phyloP scores from a whole-genome alignment of 768 basidiomycete species.

The Cubamyces lactineus region DNA sequence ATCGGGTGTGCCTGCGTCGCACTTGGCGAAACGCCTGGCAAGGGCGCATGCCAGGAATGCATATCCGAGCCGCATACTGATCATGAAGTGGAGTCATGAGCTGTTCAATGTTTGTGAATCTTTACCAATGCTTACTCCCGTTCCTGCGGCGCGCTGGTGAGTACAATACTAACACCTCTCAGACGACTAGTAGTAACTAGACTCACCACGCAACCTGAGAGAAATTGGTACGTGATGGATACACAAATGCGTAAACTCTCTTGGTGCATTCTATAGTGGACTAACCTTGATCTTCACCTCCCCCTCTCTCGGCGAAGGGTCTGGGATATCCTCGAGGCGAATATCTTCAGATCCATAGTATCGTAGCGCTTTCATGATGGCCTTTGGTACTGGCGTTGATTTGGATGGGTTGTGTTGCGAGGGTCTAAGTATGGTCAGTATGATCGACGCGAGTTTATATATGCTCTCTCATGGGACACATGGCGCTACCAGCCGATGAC shows the following conservation, averaged over 20 bases:
- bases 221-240: neutral
- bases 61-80: slow-evolving; percentile 53
- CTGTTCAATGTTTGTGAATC: neutral
- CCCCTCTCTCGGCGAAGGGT: slow-evolving; percentile 40
- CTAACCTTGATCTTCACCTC: slow-evolving; percentile 51
- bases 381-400: no score
- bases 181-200: no score
- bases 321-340: slow-evolving; percentile 46
- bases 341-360: slow-evolving; percentile 50
- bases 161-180: neutral
- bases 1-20: slow-evolving; percentile 38
- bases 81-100: neutral
- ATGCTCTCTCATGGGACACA: no score
- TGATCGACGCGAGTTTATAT: no score
- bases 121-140: neutral
- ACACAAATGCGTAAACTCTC: no score
- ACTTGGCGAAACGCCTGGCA: slow-evolving; percentile 34
- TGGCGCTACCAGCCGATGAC: no score
- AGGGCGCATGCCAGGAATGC: slow-evolving; percentile 43
- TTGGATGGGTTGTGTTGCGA: no score
- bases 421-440: no score
- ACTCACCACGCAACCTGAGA: slow-evolving; percentile 16
- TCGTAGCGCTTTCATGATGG: slow-evolving; percentile 47
- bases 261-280: neutral
- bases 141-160: neutral